phyloP scores from a whole-genome alignment of 139 green algal genomes.

The Closterium sp. region DNA sequence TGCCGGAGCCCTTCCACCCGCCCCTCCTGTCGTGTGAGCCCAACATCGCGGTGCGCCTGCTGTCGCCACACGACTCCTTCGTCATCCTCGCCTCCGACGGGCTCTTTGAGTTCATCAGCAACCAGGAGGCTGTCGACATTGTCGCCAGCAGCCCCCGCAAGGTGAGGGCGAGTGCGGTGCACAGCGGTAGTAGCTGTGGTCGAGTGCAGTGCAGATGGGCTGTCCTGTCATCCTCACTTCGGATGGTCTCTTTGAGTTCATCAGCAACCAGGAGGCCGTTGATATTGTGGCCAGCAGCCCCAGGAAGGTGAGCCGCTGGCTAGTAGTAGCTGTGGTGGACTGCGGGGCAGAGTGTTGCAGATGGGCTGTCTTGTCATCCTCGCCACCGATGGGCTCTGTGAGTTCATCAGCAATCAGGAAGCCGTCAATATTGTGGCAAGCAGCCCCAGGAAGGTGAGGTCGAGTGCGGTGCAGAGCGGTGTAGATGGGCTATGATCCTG shows the following conservation, averaged over 20 bases:
- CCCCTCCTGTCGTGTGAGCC: constrained; percentile 30
- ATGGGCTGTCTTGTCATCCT: constrained; percentile 73
- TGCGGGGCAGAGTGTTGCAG: neutral
- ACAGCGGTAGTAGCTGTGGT: neutral
- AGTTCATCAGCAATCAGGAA: constrained; percentile 85
- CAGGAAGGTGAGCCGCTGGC: constrained; percentile 14
- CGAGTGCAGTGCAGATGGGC: neutral
- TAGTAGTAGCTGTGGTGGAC: neutral
- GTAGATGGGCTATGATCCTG: no score
- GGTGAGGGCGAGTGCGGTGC: constrained; percentile 7
- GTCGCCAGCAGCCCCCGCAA: constrained; percentile 27
- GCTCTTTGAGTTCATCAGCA: constrained; percentile 91
- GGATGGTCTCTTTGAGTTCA: constrained; percentile 93
- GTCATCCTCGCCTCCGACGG: constrained; percentile 88
- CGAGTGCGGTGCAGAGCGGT: no score
- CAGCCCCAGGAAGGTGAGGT: constrained; percentile 26
- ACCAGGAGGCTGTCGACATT: constrained; percentile 79
- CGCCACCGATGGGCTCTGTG: constrained; percentile 90
- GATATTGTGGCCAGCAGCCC: constrained; percentile 52
- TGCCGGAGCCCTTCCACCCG: constrained; percentile 42
- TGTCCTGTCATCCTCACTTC: constrained; percentile 67
- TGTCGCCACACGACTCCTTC: constrained; percentile 66
- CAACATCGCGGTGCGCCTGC: constrained; percentile 25
- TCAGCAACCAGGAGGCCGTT: constrained; percentile 80
- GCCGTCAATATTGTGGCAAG: constrained; percentile 64